Evolutionary conservation across 1,284 basidiomycete genomes (phyloP).

Genomic region (Moniliophthora roreri): DNA sequence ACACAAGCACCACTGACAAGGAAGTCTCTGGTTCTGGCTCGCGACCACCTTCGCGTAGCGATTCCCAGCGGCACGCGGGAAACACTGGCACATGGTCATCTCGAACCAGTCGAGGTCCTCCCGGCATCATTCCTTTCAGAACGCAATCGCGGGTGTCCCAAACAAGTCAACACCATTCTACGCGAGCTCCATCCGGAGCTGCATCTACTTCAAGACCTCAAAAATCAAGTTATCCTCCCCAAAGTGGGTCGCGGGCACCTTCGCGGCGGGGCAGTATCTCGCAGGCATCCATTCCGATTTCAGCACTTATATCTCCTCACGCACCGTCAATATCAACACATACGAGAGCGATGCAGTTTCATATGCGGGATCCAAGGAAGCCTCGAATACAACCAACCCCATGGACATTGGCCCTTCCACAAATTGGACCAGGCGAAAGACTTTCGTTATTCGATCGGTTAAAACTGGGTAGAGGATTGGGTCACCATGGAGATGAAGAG

Average conservation of each 20-base stretch:
- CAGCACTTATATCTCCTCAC: slow-evolving; percentile 72
- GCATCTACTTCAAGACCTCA: slow-evolving; percentile 13
- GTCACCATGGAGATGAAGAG: slow-evolving; percentile 2
- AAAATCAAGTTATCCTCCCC: not conserved
- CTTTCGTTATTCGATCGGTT: slow-evolving; percentile 8
- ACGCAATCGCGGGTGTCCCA: slow-evolving; percentile 21
- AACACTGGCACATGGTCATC: slow-evolving; percentile 58
- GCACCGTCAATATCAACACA: slow-evolving; percentile 57
- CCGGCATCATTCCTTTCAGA: slow-evolving; percentile 15
- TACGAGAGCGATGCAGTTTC: slow-evolving; percentile 52
- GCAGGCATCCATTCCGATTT: slow-evolving; percentile 71
- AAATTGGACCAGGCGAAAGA: slow-evolving; percentile 18
- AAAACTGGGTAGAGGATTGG: not conserved
- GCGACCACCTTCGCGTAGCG: not conserved
- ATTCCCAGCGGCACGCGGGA: not conserved
- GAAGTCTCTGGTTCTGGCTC: slow-evolving; percentile 1
- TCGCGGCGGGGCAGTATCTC: slow-evolving; percentile 44
- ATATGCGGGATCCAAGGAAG: slow-evolving; percentile 76
- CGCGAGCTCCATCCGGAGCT: slow-evolving; percentile 29
- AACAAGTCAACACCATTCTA: slow-evolving; percentile 23
- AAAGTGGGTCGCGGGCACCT: slow-evolving; percentile 8
- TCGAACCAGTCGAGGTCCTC: slow-evolving; percentile 31
- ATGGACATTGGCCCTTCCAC: slow-evolving; percentile 55
- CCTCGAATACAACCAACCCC: slow-evolving; percentile 58
- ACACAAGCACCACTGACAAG: slow-evolving; percentile 12